Percentiles rank a stretch among this genome's conserved stretches.
These are phyloP conservation scores for Dryas octopetala DNA, from an alignment of 306 rosid species.

Conservation along the genomic window DNA sequence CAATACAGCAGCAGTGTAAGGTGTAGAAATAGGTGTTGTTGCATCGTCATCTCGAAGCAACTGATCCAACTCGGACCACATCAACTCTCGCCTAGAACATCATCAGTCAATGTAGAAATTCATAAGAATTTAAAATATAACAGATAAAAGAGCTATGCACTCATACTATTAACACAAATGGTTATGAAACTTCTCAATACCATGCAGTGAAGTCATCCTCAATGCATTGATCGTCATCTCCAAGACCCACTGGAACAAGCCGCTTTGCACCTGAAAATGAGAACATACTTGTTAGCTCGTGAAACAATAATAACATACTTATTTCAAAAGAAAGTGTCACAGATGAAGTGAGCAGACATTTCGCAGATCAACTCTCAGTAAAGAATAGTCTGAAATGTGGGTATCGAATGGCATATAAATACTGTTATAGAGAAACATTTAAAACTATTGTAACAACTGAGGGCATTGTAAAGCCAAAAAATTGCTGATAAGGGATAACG, in stretches of 20 bases:
- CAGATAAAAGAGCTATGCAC: not conserved
- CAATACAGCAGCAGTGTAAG: slow-evolving; percentile 82
- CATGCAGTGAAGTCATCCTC: slow-evolving; percentile 99
- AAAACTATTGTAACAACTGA: not conserved
- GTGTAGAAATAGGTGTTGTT: slow-evolving; percentile 62
- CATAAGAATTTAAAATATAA: not conserved
- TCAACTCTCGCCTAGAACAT: slow-evolving; percentile 69
- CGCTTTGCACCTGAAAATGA: slow-evolving; percentile 76
- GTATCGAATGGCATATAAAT: not conserved
- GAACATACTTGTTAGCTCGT: slow-evolving; percentile 2
- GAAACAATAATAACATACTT: not conserved
- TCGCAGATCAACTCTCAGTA: not conserved
- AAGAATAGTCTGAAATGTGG: not conserved
- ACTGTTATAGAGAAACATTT: not conserved
- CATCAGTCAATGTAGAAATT: slow-evolving; percentile 16
- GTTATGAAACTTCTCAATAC: slow-evolving; percentile 45
- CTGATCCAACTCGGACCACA: slow-evolving; percentile 92
- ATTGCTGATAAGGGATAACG: not conserved
- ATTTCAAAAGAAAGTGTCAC: not conserved
- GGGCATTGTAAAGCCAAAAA: not conserved
- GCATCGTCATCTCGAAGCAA: slow-evolving; percentile 72
- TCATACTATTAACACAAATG: not conserved
- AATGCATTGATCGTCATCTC: slow-evolving; percentile 97
- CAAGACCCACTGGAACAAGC: slow-evolving; percentile 77
- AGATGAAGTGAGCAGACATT: not conserved